Base-by-base conservation (phyloP, 495 filamentous ascomycete species). In the Cercophora samala region DNA sequence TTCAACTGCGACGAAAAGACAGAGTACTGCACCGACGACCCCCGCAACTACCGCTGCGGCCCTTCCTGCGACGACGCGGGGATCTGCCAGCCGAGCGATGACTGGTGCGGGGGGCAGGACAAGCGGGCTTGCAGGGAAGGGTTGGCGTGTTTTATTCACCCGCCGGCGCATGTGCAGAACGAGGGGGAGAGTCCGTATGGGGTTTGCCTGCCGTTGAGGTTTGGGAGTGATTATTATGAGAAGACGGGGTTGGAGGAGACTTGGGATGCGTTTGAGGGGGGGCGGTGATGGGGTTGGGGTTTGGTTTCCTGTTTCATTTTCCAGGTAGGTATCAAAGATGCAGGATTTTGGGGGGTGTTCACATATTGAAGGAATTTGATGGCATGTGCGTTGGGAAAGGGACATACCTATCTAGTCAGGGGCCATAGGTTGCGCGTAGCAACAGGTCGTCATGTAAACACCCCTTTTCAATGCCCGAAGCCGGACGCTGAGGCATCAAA, bases 131-230 rank as follows among this genome's bases (percentile, higher is more conserved):
- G 69, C 22, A 24, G 52, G 5, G 60, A 61, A 59, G 66, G 66
- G 8, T 58, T 22, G 51, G 69, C 5, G 26, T 68, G 69, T 32
- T 71, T 71, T 26, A 26, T 51, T n/a, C 55, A 58, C 1, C 17
- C 4, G 9, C 58, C 25, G 63, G 55, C 8, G 3, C 18, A 0
- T 65, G 63, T 29, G 32, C 22, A n/a, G 24, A 9, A 26, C 9
- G 25, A 25, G 8, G 51, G 32, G 4, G 18, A 23, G 37, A 17
- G 37, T 22, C 13, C 21, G 19, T 22, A 23, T 17, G 62, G 63
- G 24, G 15, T 60, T 17, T 70, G 69, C 32, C 51, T 70, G 24
- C 69, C 69, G 65, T 64, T 70, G 66, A 26, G 69, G 54, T 70
- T 68, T 64, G 69, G 69, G 26, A 65, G 62, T 25, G 63, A 68